Base-by-base conservation (phyloP, 257 asterid species). In the Solanum appendiculatum region DNA sequence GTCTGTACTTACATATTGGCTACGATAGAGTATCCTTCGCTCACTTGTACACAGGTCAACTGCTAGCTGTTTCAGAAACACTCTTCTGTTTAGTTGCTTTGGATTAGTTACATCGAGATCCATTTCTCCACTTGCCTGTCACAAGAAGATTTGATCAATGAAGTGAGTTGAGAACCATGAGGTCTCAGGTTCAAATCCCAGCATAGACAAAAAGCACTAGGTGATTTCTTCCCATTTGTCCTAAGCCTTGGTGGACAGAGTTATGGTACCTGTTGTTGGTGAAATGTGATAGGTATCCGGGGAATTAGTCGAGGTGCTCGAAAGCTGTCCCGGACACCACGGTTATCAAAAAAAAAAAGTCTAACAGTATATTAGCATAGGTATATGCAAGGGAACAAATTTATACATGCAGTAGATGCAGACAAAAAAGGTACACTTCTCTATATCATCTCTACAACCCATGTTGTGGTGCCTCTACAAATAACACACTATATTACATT, bases 101-200 rank as follows among this genome's bases (percentile, higher is more conserved):
- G 99, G 99, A 86, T 93, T 94, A 2, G 98, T 95, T 91, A 96
- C 95, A 48, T 96, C 99, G 91, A 96, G 91, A 87, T 96, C 98
- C 98, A 96, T 94, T 16, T 94, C 90, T 83, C 98, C 99, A 84
- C 98, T 95, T 77, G 92, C 95, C 98, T 95, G 92, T 90, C 77
- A 58, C 34, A n/a, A 84, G 85, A n/a, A 10, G 85, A 66, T 20
- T 83, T 48, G 69, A 81, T 23, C 69, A 60, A 60, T 63, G 33
- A n/a, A n/a, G 16, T 63, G 16, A 25, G 4, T n/a, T 63, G 70
- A 10, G 70, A 60, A 60, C 7, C 31, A 60, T n/a, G 69, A 60
- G 16, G 16, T n/a, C 70, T 63, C 16, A n/a, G 18, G 70, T 63
- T 63, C 33, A 63, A 10, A n/a, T 60, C 69, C 14, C 33, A 2